These are phyloP conservation scores for Trichoderma gracile DNA, from an alignment of 2,329 filamentous ascomycete species.

Conservation along the genomic window DNA sequence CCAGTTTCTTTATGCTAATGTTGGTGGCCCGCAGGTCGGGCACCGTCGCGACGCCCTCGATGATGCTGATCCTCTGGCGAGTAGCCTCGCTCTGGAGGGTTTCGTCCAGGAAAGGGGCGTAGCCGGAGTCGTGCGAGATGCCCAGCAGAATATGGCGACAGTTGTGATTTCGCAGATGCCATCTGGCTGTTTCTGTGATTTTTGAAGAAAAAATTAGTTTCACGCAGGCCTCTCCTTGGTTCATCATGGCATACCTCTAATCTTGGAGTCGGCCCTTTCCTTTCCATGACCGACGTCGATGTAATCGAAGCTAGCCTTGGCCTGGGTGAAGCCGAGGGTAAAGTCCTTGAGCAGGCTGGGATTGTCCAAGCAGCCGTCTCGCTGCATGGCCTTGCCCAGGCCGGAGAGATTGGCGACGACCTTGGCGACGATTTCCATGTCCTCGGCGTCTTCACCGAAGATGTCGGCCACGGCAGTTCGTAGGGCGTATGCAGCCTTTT, in stretches of 20 bases:
- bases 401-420: conserved; percentile 57
- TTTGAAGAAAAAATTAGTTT: background rate
- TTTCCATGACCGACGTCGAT: conserved; percentile 62
- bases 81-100: conserved; percentile 48
- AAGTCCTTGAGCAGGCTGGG: conserved; percentile 56
- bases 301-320: conserved; percentile 62
- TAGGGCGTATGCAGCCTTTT: conserved; percentile 52
- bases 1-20: conserved; percentile 49
- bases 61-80: conserved; percentile 50
- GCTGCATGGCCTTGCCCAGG: conserved; percentile 52
- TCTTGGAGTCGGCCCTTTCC: conserved; percentile 60
- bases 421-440: conserved; percentile 57
- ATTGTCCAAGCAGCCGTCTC: conserved; percentile 49
- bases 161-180: conserved; percentile 61
- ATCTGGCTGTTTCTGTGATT: conserved; percentile 52
- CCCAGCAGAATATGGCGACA: conserved; percentile 64
- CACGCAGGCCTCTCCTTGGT: conserved; percentile 17
- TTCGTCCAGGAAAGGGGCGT: conserved; percentile 60
- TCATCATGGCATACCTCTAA: conserved; percentile 50
- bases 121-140: conserved; percentile 62
- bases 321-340: conserved; percentile 60
- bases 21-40: conserved; percentile 51
- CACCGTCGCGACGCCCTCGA: conserved; percentile 56
- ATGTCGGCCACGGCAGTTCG: conserved; percentile 50
- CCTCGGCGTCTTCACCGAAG: conserved; percentile 46